Base-by-base conservation (phyloP, 768 basidiomycete species). In the Trichaptum fuscoviolaceum region DNA sequence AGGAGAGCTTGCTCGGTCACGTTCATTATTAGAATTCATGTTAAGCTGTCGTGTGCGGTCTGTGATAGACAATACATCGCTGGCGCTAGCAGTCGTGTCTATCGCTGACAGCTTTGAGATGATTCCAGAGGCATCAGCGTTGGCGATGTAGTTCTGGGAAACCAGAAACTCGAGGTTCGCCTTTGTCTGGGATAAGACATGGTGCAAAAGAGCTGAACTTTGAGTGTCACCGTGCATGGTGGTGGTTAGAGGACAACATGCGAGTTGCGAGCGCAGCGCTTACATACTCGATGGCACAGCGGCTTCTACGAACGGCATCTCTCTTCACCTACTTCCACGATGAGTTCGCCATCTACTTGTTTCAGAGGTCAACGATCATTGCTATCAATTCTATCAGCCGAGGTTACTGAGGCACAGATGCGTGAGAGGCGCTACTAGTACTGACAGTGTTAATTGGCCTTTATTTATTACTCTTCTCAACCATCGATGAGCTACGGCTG, bases 131-230 rank as follows among this genome's bases (percentile, higher is more conserved):
- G 83, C 85, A 70, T 87, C 87, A 0, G 76, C 74, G 4, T 77
- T 71, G 0, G 84, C 79, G 59, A 90, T 79, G 65, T 85, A 81
- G 67, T 81, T 79, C 72, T 89, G 84, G 0, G 80, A 76, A 8
- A 82, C 80, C 17, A 90, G 77, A 70, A 90, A 88, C 24, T 84
- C 76, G 26, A 90, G 78, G 66, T 88, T 83, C 61, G 79, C 76
- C 69, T 85, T 80, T 62, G 88, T 78, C 69, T 87, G 87, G 63
- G 80, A 79, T 64, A 87, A 73, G 66, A 90, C 75, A 70, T 88
- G 90, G 1, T 83, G 80, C 1, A 91, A 79, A 42, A 89, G 78
- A 34, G 85, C 86, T 6, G 80, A 71, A 17, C 30, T 61, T 61
- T 61, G 59, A 34, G 59, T 15, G 3, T 52, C 42, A 20, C 6